phyloP scores from a whole-genome alignment of 495 filamentous ascomycete genomes.

The Daldinia loculata region DNA sequence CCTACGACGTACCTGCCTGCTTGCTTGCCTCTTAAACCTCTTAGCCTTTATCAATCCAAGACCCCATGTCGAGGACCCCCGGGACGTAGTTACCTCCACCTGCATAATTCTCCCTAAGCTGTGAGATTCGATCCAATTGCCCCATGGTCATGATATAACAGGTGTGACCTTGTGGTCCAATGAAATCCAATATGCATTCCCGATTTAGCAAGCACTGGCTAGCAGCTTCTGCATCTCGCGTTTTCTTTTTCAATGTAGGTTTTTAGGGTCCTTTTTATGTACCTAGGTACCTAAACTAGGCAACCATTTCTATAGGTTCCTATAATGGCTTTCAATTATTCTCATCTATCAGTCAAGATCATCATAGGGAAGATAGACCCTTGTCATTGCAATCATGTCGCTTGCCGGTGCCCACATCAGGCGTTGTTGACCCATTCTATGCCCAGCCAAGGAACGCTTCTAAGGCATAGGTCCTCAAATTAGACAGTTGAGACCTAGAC shows the following conservation, averaged over 20 bases:
- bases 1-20: neutral
- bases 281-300: neutral
- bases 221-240: neutral
- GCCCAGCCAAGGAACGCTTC: slow-evolving; percentile 2
- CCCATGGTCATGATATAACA: slow-evolving; percentile 33
- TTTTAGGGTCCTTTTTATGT: neutral
- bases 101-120: neutral
- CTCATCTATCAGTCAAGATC: neutral
- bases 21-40: neutral
- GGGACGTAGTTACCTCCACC: neutral
- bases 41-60: neutral
- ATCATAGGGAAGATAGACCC: neutral
- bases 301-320: too few species aligned
- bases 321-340: neutral
- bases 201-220: slow-evolving; percentile 29
- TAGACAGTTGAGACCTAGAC: slow-evolving; percentile 1
- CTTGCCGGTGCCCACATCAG: neutral
- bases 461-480: slow-evolving; percentile 3
- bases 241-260: neutral
- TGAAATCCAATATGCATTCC: slow-evolving; percentile 11
- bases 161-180: slow-evolving; percentile 23
- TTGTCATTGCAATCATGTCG: neutral
- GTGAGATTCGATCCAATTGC: slow-evolving; percentile 21
- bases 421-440: neutral
- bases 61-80: neutral